Evolutionary conservation across 768 basidiomycete genomes (phyloP), one percentile per base, ranked within the genome.

Genomic region (Phlegmacium glaucopus): DNA sequence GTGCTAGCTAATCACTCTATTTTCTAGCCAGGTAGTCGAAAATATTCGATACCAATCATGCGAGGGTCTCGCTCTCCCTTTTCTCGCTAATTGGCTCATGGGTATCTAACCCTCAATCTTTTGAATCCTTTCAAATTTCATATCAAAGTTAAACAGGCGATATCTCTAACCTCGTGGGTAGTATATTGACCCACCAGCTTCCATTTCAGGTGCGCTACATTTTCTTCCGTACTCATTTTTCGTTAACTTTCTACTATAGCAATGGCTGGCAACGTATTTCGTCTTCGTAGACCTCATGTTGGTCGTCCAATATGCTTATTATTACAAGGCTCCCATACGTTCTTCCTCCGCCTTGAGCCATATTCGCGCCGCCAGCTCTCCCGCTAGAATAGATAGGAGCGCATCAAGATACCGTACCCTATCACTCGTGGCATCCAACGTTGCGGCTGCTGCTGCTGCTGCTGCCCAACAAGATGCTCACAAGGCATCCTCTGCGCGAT

Each of bases 21-120:
- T 46, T 32, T 44, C 10, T 59, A 94, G 92, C 40, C 94, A 96
- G 72, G 76, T 95, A 8, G 39, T 94, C 27, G 85, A 90, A 70
- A 96, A 94, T 65, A 70, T 77, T 47, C 74, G 72, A 47, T 71
- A 76, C 13, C 80, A 85, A 62, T 92, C 89, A 37, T 91, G 87
- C 62, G 92, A 93, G 57, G 87, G 94, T 26, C 82, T 99, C 42
- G 88, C 96, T 1, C 72, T 97, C 13, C 93, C 94, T 0, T 99
- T 99, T 66, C 77, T 99, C 45, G 76, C 83, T 52, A 96, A 90
- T 57, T 99, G 96, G 96, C 71, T 94, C 48, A 74, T 90, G 17
- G 94, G 93, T 93, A 59, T 58, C 79, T 29, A 22, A 22, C 22
- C 40, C 50, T 22, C 18, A 16, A 16, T 6, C 17, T 7, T 12